phyloP scores from a whole-genome alignment of 2,329 filamentous ascomycete genomes.

The Ceratocystis ficicola region DNA sequence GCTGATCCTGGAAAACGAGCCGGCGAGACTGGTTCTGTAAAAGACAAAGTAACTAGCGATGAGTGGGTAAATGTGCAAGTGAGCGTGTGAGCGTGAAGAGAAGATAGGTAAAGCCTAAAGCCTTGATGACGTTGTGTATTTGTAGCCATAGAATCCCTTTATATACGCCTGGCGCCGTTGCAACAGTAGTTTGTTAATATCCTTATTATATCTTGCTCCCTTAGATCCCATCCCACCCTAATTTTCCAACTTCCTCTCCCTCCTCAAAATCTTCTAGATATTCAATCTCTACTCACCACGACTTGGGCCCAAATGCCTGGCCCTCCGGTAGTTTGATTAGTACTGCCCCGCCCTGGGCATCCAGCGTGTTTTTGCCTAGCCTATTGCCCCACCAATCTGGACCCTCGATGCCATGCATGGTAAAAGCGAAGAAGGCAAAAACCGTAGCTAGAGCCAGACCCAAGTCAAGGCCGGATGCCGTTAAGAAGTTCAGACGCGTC shows the following conservation, averaged over 20 bases:
- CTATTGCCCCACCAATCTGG: constrained; percentile 60
- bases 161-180: constrained; percentile 22
- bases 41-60: constrained; percentile 3
- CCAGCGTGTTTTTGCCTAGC: constrained; percentile 48
- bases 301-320: constrained; percentile 48
- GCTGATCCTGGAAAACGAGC: constrained; percentile 66
- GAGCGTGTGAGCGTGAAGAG: constrained; percentile 2
- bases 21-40: constrained; percentile 58
- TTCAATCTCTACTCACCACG: constrained; percentile 34
- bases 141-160: constrained; percentile 22
- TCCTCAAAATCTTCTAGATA: background rate
- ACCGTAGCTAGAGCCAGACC: constrained; percentile 56
- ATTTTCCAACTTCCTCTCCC: background rate
- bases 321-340: constrained; percentile 41
- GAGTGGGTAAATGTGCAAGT: constrained; percentile 12
- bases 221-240: background rate
- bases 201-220: constrained; percentile 6
- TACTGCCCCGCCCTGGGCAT: constrained; percentile 47
- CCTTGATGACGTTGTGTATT: constrained; percentile 20
- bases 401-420: constrained; percentile 47
- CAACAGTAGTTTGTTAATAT: constrained; percentile 16
- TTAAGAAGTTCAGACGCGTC: constrained; percentile 61
- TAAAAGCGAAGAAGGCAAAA: constrained; percentile 58
- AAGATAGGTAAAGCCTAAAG: constrained; percentile 8
- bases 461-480: constrained; percentile 56